Conservation (phyloP, 1,139 yeast species). For the Geotrichum citri-aurantii region DNA sequence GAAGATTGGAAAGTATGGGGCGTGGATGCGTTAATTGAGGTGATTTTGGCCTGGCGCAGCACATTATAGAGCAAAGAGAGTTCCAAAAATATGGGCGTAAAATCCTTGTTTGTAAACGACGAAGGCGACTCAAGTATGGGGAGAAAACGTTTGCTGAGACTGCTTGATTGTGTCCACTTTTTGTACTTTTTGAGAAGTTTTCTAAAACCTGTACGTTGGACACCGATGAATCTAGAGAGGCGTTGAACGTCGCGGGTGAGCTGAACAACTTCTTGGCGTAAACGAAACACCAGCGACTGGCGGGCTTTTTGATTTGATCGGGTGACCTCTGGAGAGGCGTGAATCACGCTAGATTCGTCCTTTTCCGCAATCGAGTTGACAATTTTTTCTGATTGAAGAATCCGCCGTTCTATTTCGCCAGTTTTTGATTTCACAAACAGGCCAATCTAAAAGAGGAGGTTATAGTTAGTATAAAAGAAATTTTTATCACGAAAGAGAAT, state of each 20-base stretch:
- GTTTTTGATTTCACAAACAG: slow-evolving; percentile 61
- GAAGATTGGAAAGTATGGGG: slow-evolving; percentile 22
- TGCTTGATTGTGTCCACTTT: slow-evolving; percentile 48
- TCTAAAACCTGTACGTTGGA: slow-evolving; percentile 76
- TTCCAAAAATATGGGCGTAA: slow-evolving; percentile 59
- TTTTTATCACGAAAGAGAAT: background rate
- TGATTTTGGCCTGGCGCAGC: slow-evolving; percentile 32
- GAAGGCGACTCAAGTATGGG: slow-evolving; percentile 36
- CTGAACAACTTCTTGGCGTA: slow-evolving; percentile 38
- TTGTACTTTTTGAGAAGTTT: slow-evolving; percentile 75
- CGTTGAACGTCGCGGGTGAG: slow-evolving; percentile 60
- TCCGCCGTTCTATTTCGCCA: slow-evolving; percentile 51
- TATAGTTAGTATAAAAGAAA: background rate
- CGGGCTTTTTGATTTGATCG: slow-evolving; percentile 21
- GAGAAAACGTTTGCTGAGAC: slow-evolving; percentile 33
- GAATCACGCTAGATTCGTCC: slow-evolving; percentile 15
- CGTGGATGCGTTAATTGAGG: slow-evolving; percentile 17
- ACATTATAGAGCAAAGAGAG: slow-evolving; percentile 55
- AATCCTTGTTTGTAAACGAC: slow-evolving; percentile 61
- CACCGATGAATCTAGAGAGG: slow-evolving; percentile 64
- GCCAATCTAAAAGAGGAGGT: slow-evolving; percentile 29
- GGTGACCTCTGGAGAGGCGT: background rate
- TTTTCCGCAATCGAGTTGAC: slow-evolving; percentile 34
- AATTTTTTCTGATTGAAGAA: slow-evolving; percentile 38
- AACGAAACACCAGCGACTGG: slow-evolving; percentile 29